Base-by-base conservation (phyloP, 2,329 filamentous ascomycete species). In the Xenoacremonium recifei region DNA sequence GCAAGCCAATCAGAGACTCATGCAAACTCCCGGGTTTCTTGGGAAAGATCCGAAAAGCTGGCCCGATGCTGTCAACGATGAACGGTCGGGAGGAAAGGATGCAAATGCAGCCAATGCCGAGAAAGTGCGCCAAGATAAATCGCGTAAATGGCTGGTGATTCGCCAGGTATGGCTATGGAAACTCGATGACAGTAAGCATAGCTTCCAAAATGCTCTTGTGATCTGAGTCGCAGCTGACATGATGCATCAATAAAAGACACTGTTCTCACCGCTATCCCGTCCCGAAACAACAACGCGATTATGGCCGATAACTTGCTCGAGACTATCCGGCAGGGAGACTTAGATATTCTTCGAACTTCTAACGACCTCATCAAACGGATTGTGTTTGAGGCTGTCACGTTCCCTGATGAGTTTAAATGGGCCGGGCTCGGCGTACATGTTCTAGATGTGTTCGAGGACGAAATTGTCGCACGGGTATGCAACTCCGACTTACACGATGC, bases 131-230 rank as follows among this genome's bases (percentile, higher is more conserved):
- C 46, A 29, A 40, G 39, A 47, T 42, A 35, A 7, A 10, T 15
- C 6, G 13, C 29, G 7, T 6, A 31, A 31, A 15, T 31, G 29
- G 40, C 32, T 51, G 1, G 47, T 51, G 42, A 39, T 51, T 4
- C 49, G 39, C 17, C 49, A 57, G 29, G 27, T 50, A 18, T 54
- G 54, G 33, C 38, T 53, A 10, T 49, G 54, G 45, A 49, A 44
- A 18, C 48, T 55, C 15, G 54, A 57, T 18, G 39, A 55, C 11
- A 39, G 47, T 42, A 40, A 35, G 31, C 43, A 40, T 34, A 35
- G 21, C 15, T 27, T 40, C 12, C 34, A 15, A 5, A 13, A 19
- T 25, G 6, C 16, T 13, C n/a, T 31, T 31, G 7, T 27, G 23
- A 27, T 13, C 23, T n/a, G n/a, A n/a, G n/a, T n/a, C n/a, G n/a